These are phyloP conservation scores for Diutina scorzettiae DNA, from an alignment of 1,139 yeast genomes.

Conservation along the genomic window DNA sequence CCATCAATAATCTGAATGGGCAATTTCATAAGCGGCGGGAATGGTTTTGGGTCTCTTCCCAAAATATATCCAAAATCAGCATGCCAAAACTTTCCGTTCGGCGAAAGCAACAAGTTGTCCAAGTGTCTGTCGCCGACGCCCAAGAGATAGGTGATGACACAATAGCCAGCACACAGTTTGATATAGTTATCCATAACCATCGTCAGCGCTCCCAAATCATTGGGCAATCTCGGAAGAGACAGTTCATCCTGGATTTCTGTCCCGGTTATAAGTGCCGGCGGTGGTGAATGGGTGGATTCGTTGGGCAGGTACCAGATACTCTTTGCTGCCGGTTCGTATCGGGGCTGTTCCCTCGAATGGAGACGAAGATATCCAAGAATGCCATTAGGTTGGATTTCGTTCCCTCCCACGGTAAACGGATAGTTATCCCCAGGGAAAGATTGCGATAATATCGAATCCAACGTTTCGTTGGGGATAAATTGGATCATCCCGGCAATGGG, in stretches of 20 bases:
- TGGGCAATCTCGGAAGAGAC: constrained; percentile 16
- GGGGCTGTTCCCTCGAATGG: constrained; percentile 28
- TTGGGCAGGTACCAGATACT: constrained; percentile 6
- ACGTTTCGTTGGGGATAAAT: constrained; percentile 82
- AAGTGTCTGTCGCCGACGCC: constrained; percentile 98
- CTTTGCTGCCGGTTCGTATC: constrained; percentile 14
- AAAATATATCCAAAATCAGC: constrained; percentile 96
- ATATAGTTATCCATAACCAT: constrained; percentile 89
- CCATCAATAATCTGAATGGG: constrained; percentile 97
- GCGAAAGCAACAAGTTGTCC: constrained; percentile 64
- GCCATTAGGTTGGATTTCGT: constrained; percentile 27
- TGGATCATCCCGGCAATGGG: constrained; percentile 87
- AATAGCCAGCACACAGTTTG: constrained; percentile 93
- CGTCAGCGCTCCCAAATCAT: constrained; percentile 62
- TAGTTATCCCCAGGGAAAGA: constrained; percentile 23
- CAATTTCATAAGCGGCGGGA: constrained; percentile 95
- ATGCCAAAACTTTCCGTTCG: constrained; percentile 81
- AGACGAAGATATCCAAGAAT: constrained; percentile 59
- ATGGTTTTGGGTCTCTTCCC: constrained; percentile 96
- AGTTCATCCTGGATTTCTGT: not conserved
- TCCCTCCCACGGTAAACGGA: not conserved
- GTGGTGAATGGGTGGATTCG: constrained; percentile 7
- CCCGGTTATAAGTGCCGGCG: constrained; percentile 11
- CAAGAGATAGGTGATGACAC: constrained; percentile 85
- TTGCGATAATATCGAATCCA: constrained; percentile 62